A percentile compares a stretch with the other conserved stretches of the same genome.
These are phyloP conservation scores for Fusarium nygamai DNA, from an alignment of 2,329 filamentous ascomycete species.

Conservation along the genomic window DNA sequence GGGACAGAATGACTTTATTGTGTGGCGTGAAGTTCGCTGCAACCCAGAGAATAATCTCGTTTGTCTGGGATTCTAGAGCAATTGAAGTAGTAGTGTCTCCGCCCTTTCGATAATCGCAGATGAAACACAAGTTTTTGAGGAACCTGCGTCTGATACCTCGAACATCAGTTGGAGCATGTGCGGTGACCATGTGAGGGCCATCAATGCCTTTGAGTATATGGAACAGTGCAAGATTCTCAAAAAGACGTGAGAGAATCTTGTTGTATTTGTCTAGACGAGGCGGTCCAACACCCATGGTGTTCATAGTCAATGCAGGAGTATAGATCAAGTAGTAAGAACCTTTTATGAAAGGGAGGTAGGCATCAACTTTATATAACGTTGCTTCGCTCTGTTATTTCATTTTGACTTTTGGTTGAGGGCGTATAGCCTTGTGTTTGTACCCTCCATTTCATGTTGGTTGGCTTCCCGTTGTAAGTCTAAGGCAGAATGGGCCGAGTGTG, in stretches of 20 bases:
- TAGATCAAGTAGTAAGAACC: background rate
- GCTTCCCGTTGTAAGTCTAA: background rate
- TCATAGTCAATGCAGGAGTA: background rate
- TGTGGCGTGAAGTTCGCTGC: conserved; percentile 50
- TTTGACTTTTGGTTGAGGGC: background rate
- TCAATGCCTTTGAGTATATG: conserved; percentile 12
- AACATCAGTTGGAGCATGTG: background rate
- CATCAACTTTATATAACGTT: background rate
- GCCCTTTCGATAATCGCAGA: conserved; percentile 59
- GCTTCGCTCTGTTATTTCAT: background rate
- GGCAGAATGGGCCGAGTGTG: background rate
- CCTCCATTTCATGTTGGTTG: conserved; percentile 15
- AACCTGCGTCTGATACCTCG: conserved; percentile 42
- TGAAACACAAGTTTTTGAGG: conserved; percentile 53
- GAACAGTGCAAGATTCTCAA: conserved; percentile 35
- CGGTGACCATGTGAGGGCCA: conserved; percentile 19
- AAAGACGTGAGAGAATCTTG: conserved; percentile 31
- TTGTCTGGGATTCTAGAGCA: conserved; percentile 49
- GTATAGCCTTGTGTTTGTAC: background rate
- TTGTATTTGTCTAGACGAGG: conserved; percentile 25
- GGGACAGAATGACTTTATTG: conserved; percentile 44
- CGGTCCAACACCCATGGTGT: conserved; percentile 14
- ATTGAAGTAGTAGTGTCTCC: conserved; percentile 57
- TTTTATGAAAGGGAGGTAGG: too few species aligned
- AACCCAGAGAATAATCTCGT: conserved; percentile 54